A percentile compares a stretch with the other conserved stretches of the same genome.
Conservation (phyloP, 495 filamentous ascomycete genomes). For the Ascodesmis nigricans region DNA sequence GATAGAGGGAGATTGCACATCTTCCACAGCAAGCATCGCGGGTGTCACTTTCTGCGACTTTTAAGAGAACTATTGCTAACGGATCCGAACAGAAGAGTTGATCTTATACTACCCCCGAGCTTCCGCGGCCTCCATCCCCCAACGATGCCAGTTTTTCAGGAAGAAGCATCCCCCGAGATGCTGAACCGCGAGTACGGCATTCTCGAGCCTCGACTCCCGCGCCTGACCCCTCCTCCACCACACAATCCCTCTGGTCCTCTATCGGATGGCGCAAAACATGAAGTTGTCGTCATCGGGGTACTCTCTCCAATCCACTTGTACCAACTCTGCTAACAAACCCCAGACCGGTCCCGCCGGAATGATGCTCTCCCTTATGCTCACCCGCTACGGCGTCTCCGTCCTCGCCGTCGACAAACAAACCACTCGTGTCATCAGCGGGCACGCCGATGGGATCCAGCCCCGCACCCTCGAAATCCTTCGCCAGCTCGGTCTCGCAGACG, state of each 20-base stretch:
- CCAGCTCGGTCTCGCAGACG: constrained; percentile 15
- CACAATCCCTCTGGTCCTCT: constrained; percentile 7
- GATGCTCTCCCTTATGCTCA: constrained; percentile 27
- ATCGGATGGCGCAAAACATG: constrained; percentile 22
- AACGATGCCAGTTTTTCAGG: constrained; percentile 29
- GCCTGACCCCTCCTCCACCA: constrained; percentile 24
- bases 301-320: neutral
- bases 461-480: constrained; percentile 21
- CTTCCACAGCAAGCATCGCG: too few relatives aligned
- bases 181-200: constrained; percentile 22
- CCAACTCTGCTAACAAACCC: neutral
- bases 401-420: constrained; percentile 28
- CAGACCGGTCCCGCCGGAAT: constrained; percentile 29
- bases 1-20: too few relatives aligned
- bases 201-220: constrained; percentile 26
- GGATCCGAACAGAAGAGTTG: too few relatives aligned
- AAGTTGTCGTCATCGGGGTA: constrained; percentile 27
- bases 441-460: constrained; percentile 19
- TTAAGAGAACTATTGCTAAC: too few relatives aligned
- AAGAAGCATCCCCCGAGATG: constrained; percentile 18
- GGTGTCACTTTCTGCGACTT: too few relatives aligned
- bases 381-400: constrained; percentile 26
- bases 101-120: too few relatives aligned
- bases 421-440: constrained; percentile 23
- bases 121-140: too few relatives aligned